Percentiles rank a stretch among this genome's conserved stretches.
Evolutionary conservation across 1,139 yeast species (phyloP).

Genomic region (Kurtzmaniella quercitrusa): DNA sequence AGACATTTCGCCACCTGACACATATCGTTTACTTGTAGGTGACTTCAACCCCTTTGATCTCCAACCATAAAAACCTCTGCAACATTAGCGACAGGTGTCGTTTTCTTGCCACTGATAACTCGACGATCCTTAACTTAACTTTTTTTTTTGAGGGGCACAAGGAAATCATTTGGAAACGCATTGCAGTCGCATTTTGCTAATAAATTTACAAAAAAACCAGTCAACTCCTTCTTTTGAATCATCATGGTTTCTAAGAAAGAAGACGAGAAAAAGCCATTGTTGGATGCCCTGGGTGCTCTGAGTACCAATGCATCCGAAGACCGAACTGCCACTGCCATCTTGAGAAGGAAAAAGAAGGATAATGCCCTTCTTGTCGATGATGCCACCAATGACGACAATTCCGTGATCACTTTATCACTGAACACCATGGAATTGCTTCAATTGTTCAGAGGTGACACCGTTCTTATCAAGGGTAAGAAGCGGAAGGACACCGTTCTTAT

Average conservation of each 20-base stretch:
- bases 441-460: conserved; percentile 97
- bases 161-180: background rate
- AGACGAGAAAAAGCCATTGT: conserved; percentile 30
- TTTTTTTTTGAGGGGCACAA: no score
- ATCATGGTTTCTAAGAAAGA: conserved; percentile 6
- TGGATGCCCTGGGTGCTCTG: conserved; percentile 44
- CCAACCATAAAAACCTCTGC: background rate
- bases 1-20: no score
- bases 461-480: conserved; percentile 94
- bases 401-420: conserved; percentile 91
- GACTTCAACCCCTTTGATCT: no score
- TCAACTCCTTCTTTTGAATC: background rate
- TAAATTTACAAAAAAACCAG: background rate
- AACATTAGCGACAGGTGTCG: background rate
- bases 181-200: background rate
- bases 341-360: conserved; percentile 97
- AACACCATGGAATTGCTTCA: conserved; percentile 94
- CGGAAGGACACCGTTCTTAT: conserved; percentile 97
- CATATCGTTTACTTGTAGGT: no score
- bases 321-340: conserved; percentile 93
- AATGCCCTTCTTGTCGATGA: conserved; percentile 93
- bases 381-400: conserved; percentile 95
- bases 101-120: background rate
- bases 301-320: conserved; percentile 48
- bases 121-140: background rate